phyloP scores from a whole-genome alignment of 225 moss, liverwort and hornwort species.

The Pseudisothecium myosuroides region DNA sequence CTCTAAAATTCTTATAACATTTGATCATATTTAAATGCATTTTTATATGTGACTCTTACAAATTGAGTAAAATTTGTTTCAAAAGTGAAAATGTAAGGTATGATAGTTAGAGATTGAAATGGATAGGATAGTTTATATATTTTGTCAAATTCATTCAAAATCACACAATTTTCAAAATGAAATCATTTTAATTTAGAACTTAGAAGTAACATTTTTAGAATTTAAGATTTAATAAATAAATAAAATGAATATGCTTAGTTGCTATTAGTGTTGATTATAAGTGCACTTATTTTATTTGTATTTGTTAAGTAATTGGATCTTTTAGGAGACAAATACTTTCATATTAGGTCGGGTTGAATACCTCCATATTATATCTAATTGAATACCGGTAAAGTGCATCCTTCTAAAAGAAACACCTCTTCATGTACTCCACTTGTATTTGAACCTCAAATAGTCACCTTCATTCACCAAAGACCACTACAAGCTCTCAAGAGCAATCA shows the following conservation, averaged over 20 bases:
- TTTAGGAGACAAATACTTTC: not conserved
- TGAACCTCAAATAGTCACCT: not conserved
- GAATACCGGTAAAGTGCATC: rapidly evolving
- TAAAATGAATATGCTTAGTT: not conserved
- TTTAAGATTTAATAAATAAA: no score
- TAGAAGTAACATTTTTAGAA: rapidly evolving
- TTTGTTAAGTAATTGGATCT: not conserved
- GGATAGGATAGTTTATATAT: no score
- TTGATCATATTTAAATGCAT: not conserved
- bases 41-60: rapidly evolving
- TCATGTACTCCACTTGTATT: not conserved
- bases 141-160: not conserved
- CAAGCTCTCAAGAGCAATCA: not conserved
- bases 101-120: not conserved
- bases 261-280: not conserved
- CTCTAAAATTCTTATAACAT: not conserved
- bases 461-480: rapidly evolving
- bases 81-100: not conserved
- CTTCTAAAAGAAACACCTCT: rapidly evolving
- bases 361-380: not conserved
- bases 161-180: not conserved
- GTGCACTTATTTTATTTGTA: not conserved
- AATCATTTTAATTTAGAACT: not conserved
- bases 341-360: not conserved
- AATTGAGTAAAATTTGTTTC: not conserved